Percentiles rank a stretch among this genome's conserved stretches.
Conservation (phyloP, 108 stramenopile genomes). For the Cyclotella cryptica region DNA sequence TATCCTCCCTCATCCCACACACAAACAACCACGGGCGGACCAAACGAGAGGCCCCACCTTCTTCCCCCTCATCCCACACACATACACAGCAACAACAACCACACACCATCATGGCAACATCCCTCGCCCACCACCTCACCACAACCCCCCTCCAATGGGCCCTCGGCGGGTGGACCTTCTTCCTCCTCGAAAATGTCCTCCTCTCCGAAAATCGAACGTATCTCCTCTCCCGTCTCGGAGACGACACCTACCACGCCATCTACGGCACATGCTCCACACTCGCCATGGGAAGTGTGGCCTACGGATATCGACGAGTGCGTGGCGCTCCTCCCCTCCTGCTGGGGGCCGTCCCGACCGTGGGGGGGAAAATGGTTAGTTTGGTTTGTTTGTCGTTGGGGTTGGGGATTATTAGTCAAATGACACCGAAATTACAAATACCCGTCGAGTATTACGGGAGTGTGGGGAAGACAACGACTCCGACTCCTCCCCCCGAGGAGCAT, state of each 20-base stretch:
- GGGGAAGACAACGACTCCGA: too few species aligned
- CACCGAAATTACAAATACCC: conserved; percentile 87
- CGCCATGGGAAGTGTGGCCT: conserved; percentile 80
- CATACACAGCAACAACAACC: not conserved
- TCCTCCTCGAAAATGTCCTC: conserved; percentile 85
- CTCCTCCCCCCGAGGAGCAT: too few species aligned
- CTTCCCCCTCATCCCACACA: too few species aligned
- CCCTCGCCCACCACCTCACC: conserved; percentile 1
- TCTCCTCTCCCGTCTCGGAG: conserved; percentile 70
- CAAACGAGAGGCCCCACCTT: too few species aligned
- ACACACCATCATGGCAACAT: conserved; percentile 7
- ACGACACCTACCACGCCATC: conserved; percentile 73
- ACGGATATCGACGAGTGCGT: conserved; percentile 68
- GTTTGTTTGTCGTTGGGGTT: conserved; percentile 65
- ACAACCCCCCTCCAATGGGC: conserved; percentile 74
- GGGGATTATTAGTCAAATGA: conserved; percentile 73
- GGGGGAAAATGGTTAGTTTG: conserved; percentile 51
- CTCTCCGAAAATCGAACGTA: conserved; percentile 89
- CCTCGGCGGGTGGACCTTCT: conserved; percentile 80
- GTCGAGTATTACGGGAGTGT: conserved; percentile 46
- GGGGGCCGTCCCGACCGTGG: conserved; percentile 18
- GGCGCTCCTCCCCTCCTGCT: conserved; percentile 46
- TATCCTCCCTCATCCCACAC: too few species aligned
- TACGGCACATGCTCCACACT: conserved; percentile 83
- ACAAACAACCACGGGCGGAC: too few species aligned